A percentile compares a stretch with the other conserved stretches of the same genome.
Conservation (phyloP, 2,329 filamentous ascomycete species). For the Elsinoe arachidis region DNA sequence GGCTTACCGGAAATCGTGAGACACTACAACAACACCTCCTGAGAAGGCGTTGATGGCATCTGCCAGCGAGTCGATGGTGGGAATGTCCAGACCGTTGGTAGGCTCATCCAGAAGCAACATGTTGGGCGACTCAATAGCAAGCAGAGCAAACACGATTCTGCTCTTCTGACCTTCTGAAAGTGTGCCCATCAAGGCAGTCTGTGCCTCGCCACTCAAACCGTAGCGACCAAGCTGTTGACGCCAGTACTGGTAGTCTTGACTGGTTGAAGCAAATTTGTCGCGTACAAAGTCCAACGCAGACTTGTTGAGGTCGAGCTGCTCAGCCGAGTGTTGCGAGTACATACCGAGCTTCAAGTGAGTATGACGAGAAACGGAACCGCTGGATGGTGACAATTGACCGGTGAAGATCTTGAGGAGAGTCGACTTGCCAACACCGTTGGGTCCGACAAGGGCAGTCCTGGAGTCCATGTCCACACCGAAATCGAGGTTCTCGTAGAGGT, state of each 20-base stretch:
- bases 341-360: constrained; percentile 97
- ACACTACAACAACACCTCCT: constrained; percentile 95
- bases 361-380: constrained; percentile 76
- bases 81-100: constrained; percentile 98
- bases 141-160: constrained; percentile 92
- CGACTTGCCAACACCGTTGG: constrained; percentile 98
- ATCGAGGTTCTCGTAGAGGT: constrained; percentile 92
- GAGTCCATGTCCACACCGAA: constrained; percentile 99
- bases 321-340: constrained; percentile 97
- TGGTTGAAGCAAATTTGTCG: constrained; percentile 82
- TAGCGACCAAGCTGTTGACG: constrained; percentile 93
- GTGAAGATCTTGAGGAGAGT: constrained; percentile 95
- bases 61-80: constrained; percentile 93
- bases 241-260: constrained; percentile 99
- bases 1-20: constrained; percentile 95
- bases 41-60: constrained; percentile 95
- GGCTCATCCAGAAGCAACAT: constrained; percentile 98
- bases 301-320: constrained; percentile 97
- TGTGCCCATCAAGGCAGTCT: constrained; percentile 96
- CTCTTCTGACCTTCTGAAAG: constrained; percentile 96
- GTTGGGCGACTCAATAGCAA: constrained; percentile 93
- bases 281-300: constrained; percentile 95
- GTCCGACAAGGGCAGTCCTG: constrained; percentile 88
- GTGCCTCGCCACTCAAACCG: constrained; percentile 82
- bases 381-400: constrained; percentile 78